Conservation (phyloP, 2,329 filamentous ascomycete genomes). For the Scedosporium aurantiacum region DNA sequence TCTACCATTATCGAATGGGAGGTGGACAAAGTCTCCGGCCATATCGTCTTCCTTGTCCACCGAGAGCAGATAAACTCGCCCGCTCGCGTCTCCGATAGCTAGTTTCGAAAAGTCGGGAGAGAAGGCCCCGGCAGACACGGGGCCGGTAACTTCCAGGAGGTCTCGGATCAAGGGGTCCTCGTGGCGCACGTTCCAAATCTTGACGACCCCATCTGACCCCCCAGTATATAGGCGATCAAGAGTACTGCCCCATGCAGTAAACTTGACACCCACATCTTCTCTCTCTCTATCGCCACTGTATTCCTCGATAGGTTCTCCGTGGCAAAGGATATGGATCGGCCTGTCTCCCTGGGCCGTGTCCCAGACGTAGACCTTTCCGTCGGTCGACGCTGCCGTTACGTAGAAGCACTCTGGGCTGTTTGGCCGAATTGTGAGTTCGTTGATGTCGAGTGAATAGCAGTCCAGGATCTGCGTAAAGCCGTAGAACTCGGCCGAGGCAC, state of each 20-base stretch:
- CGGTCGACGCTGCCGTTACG: slow-evolving; percentile 49
- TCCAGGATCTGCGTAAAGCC: slow-evolving; percentile 43
- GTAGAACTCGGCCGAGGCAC: slow-evolving; percentile 13
- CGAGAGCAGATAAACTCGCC: slow-evolving; percentile 45
- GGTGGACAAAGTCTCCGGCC: slow-evolving; percentile 21
- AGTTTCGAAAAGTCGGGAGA: slow-evolving; percentile 44
- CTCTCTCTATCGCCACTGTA: slow-evolving; percentile 34
- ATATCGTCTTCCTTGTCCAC: slow-evolving; percentile 32
- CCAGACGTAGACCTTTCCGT: slow-evolving; percentile 53
- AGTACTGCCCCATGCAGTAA: slow-evolving; percentile 48
- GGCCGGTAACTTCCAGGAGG: slow-evolving; percentile 42
- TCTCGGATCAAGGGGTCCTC: slow-evolving; percentile 35
- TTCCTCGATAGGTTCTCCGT: slow-evolving; percentile 34
- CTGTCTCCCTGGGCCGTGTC: slow-evolving; percentile 45
- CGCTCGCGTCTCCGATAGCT: slow-evolving; percentile 49
- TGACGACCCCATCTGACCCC: slow-evolving; percentile 51
- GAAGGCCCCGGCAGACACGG: slow-evolving; percentile 48
- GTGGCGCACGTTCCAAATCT: slow-evolving; percentile 50
- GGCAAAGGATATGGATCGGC: slow-evolving; percentile 43
- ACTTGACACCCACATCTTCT: slow-evolving; percentile 53
- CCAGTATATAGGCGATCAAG: slow-evolving; percentile 51
- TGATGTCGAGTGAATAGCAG: slow-evolving; percentile 49
- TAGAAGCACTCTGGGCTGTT: slow-evolving; percentile 40
- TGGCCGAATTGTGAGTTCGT: slow-evolving; percentile 48
- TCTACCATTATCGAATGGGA: slow-evolving; percentile 21